Evolutionary conservation across 225 moss, liverwort and hornwort genomes (phyloP).

Genomic region (Marchantia polymorpha): DNA sequence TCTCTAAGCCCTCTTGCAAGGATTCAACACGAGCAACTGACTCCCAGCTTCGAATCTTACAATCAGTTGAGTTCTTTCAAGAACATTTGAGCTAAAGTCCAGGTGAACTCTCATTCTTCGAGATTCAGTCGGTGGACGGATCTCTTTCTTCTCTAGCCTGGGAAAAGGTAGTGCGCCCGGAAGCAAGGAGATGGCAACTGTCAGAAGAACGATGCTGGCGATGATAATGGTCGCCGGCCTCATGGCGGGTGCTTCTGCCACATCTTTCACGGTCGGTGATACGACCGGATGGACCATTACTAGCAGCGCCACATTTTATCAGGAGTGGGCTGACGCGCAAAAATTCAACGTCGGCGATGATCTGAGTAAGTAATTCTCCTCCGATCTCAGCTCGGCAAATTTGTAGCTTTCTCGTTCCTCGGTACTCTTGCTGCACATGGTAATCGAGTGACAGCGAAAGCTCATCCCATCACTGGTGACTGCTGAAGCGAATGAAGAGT

Average conservation of each 20-base stretch:
- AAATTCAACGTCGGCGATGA: constrained; percentile 9
- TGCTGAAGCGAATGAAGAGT: neutral
- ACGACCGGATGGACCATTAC: neutral
- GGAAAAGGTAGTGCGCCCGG: constrained; percentile 47
- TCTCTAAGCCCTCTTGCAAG: neutral
- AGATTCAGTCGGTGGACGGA: neutral
- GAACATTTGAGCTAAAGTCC: neutral
- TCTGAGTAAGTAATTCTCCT: constrained; percentile 9
- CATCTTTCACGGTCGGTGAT: constrained; percentile 1
- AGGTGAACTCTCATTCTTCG: neutral
- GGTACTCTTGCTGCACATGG: neutral
- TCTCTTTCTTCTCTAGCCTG: neutral
- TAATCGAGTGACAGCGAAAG: no score
- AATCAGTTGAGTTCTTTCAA: neutral
- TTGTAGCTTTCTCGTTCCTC: no score
- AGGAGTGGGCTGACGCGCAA: constrained; percentile 4
- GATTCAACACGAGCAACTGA: neutral
- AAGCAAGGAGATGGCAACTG: constrained; percentile 21
- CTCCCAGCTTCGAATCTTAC: neutral
- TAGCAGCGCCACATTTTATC: neutral
- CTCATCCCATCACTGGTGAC: neutral
- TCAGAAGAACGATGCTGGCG: constrained; percentile 2
- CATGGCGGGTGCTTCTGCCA: neutral
- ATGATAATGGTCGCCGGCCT: constrained; percentile 4
- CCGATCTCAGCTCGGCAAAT: neutral